Conservation (phyloP, 495 filamentous ascomycete genomes). For the Parathielavia hyrcaniae region DNA sequence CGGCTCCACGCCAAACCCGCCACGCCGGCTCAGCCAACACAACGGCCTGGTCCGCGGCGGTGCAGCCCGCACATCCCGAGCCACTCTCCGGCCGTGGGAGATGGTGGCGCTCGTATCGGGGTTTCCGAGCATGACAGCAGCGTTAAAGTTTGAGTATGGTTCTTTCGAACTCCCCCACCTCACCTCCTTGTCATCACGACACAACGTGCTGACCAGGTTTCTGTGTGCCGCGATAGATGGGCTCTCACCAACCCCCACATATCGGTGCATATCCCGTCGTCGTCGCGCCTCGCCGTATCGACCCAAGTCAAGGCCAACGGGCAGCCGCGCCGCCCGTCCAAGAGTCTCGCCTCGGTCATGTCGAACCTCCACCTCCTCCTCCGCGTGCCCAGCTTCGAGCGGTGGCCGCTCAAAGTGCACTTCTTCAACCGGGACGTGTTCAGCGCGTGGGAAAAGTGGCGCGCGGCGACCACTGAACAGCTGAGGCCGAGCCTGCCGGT, state of each 20-base stretch:
- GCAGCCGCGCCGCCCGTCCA: conserved; percentile 46
- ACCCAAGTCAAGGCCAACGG: conserved; percentile 37
- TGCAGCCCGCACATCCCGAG: conserved; percentile 63
- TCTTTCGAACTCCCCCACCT: not conserved
- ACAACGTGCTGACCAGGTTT: not conserved
- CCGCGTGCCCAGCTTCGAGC: conserved; percentile 64
- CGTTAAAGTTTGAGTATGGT: conserved; percentile 88
- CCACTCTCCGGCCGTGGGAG: conserved; percentile 77
- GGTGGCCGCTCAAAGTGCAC: conserved; percentile 75
- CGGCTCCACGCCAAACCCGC: conserved; percentile 84
- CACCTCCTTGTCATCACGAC: not conserved
- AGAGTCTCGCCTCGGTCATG: conserved; percentile 56
- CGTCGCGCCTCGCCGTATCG: conserved; percentile 46
- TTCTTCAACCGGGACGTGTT: conserved; percentile 73
- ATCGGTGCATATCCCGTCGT: conserved; percentile 62
- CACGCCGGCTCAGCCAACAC: conserved; percentile 76
- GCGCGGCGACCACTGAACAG: conserved; percentile 41
- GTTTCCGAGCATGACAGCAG: conserved; percentile 78
- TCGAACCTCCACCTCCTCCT: conserved; percentile 74
- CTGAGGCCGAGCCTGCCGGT: conserved; percentile 49
- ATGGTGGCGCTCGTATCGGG: conserved; percentile 85
- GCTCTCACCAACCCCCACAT: conserved; percentile 79
- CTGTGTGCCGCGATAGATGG: conserved; percentile 55
- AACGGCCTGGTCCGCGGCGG: conserved; percentile 78
- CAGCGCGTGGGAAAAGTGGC: conserved; percentile 59